Conservation (phyloP, 106 monocot species). For the Alisma plantagoaquatica region DNA sequence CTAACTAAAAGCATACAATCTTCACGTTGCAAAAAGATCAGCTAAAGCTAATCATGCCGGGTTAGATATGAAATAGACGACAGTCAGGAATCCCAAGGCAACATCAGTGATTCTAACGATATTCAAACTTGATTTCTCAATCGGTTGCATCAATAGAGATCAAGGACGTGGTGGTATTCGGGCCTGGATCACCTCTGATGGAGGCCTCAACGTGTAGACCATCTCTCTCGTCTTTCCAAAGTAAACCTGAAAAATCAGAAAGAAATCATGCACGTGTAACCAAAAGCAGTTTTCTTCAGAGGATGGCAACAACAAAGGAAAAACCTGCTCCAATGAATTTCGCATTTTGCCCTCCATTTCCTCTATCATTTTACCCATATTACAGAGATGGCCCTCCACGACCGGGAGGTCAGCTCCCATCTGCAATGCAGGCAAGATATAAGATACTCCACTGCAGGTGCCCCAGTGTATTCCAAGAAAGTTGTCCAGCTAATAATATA, state of each 20-base stretch:
- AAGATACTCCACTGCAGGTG: no score
- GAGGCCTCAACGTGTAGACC: constrained; percentile 83
- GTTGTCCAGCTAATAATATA: no score
- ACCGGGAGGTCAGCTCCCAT: constrained; percentile 56
- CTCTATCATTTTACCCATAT: constrained; percentile 99
- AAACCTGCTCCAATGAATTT: constrained; percentile 91
- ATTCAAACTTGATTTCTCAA: no score
- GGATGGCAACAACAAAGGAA: not conserved
- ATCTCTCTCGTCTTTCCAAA: constrained; percentile 99
- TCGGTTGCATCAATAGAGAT: no score
- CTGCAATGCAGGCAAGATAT: constrained; percentile 31
- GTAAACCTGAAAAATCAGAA: constrained; percentile 47
- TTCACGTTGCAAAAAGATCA: no score
- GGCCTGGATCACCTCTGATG: constrained; percentile 46
- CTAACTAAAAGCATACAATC: no score
- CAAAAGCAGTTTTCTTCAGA: not conserved
- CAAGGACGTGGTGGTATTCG: no score
- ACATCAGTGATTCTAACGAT: no score
- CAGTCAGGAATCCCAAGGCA: no score
- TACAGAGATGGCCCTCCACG: constrained; percentile 82
- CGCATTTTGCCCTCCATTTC: constrained; percentile 97
- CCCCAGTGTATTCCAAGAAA: no score
- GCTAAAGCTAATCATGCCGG: no score
- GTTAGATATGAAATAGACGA: no score
- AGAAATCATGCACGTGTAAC: not conserved